Conservation (phyloP, 306 rosid species). For the Geum urbanum region DNA sequence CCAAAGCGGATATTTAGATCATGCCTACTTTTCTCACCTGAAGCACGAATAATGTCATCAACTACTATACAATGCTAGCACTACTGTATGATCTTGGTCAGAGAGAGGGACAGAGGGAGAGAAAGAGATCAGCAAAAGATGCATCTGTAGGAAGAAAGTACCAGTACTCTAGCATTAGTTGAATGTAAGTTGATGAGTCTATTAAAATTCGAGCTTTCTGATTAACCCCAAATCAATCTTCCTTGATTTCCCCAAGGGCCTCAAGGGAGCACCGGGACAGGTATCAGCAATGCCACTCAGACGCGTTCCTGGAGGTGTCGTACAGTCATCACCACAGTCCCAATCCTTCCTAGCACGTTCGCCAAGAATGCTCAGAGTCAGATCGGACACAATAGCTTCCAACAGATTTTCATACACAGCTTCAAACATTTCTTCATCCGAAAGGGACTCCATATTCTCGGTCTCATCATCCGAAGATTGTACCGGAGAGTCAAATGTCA, state of each 20-base stretch:
- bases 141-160: slow-evolving; percentile 22
- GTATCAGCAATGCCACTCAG: slow-evolving; percentile 41
- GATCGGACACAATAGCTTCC: slow-evolving; percentile 53
- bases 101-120: background rate
- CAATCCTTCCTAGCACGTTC: slow-evolving; percentile 22
- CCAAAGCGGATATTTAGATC: background rate
- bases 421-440: slow-evolving; percentile 58
- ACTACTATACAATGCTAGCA: slow-evolving; percentile 31
- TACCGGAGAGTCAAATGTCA: slow-evolving; percentile 39
- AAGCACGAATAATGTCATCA: slow-evolving; percentile 13
- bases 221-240: slow-evolving; percentile 41
- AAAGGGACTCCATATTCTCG: slow-evolving; percentile 31
- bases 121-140: slow-evolving; percentile 22
- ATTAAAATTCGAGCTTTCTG: slow-evolving; percentile 76
- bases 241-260: slow-evolving; percentile 37
- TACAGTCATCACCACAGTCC: slow-evolving; percentile 35
- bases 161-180: slow-evolving; percentile 20
- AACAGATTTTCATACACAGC: slow-evolving; percentile 51
- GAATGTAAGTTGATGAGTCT: slow-evolving; percentile 5
- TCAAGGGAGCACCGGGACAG: slow-evolving; percentile 63
- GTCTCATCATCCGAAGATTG: slow-evolving; percentile 15
- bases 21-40: slow-evolving; percentile 4
- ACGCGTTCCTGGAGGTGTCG: slow-evolving; percentile 36
- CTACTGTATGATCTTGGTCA: slow-evolving; percentile 22
- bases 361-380: slow-evolving; percentile 36